A percentile compares a stretch with the other conserved stretches of the same genome.
These are phyloP conservation scores for Sporothrix curviconia DNA, from an alignment of 2,329 filamentous ascomycete genomes.

Conservation along the genomic window DNA sequence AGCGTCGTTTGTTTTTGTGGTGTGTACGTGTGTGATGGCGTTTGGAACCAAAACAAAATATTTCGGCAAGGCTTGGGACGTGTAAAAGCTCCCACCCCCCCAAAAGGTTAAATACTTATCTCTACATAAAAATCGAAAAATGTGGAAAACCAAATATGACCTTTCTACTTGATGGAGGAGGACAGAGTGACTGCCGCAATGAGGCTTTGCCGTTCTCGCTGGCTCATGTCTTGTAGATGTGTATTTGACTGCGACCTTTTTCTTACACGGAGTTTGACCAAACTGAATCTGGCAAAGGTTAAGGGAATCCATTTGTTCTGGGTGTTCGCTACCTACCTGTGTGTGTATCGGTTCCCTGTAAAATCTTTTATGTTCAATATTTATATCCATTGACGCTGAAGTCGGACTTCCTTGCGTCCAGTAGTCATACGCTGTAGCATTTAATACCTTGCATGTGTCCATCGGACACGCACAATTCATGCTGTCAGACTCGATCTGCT, in stretches of 20 bases:
- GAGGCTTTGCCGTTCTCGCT: too few relatives aligned
- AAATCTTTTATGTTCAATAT: neutral
- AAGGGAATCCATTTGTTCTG: constrained; percentile 6
- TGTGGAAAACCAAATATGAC: constrained; percentile 2
- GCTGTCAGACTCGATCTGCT: too few relatives aligned
- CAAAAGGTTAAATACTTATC: neutral
- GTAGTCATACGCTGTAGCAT: too few relatives aligned
- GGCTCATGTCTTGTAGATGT: neutral
- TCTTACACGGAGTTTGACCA: neutral
- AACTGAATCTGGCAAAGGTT: constrained; percentile 5
- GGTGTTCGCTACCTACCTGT: neutral
- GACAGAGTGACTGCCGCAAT: too few relatives aligned
- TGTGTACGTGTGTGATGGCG: neutral
- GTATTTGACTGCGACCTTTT: neutral
- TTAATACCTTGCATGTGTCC: too few relatives aligned
- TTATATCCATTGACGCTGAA: too few relatives aligned
- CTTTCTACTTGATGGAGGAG: too few relatives aligned
- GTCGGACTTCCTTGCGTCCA: too few relatives aligned
- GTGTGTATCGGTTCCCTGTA: too few relatives aligned
- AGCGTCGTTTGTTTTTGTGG: neutral
- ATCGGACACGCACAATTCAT: too few relatives aligned
- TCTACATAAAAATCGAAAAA: constrained; percentile 11
- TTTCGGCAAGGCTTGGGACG: neutral
- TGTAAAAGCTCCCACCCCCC: neutral
- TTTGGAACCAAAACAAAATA: constrained; percentile 8